A percentile compares a stretch with the other conserved stretches of the same genome.
Evolutionary conservation across 345 rosid species (phyloP).

Genomic region (Combretum micranthum): DNA sequence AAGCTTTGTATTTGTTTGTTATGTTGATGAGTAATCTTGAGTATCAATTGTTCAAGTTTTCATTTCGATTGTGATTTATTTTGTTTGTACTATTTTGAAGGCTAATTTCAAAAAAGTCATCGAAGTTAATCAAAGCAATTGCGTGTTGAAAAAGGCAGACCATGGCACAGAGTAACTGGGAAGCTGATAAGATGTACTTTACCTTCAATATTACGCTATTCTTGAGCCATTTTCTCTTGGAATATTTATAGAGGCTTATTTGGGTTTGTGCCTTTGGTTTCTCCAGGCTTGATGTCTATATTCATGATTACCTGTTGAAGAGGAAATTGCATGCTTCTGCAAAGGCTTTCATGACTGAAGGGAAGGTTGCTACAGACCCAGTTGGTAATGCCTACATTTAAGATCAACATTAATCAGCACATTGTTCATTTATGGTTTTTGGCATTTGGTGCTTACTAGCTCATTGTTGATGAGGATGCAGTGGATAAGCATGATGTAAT

Average conservation of each 20-base stretch:
- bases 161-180: constrained; percentile 67
- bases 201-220: constrained; percentile 1
- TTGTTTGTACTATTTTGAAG: too few species aligned
- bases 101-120: too few species aligned
- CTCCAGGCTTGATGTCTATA: constrained; percentile 67
- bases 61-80: too few species aligned
- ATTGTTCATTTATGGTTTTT: too few species aligned
- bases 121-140: too few species aligned
- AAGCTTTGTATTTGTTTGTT: too few species aligned
- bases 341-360: constrained; percentile 62
- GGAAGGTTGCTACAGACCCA: constrained; percentile 62
- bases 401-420: background rate
- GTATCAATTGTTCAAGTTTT: too few species aligned
- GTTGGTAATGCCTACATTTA: constrained; percentile 41
- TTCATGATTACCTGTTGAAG: constrained; percentile 64
- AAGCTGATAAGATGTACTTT: constrained; percentile 64
- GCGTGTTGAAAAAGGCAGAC: background rate
- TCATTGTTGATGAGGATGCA: too few species aligned
- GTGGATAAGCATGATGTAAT: too few species aligned
- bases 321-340: constrained; percentile 61
- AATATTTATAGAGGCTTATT: background rate
- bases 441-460: too few species aligned
- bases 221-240: background rate
- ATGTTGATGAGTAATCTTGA: too few species aligned
- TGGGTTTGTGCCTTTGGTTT: constrained; percentile 2